Conservation (phyloP, 2,329 filamentous ascomycete genomes). For the Xylaria sp. region DNA sequence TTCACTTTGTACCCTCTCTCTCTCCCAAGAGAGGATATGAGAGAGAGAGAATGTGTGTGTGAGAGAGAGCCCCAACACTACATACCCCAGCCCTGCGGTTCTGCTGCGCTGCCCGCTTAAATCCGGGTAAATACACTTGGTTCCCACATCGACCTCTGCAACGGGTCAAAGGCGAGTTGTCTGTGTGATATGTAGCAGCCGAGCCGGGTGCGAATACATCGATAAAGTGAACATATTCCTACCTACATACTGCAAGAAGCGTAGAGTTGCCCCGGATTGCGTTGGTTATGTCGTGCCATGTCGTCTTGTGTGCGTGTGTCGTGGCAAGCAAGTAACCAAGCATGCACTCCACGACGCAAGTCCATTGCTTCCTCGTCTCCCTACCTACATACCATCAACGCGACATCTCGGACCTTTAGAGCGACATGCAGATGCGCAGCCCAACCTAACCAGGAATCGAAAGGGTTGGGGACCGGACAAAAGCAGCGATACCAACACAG, state of each 20-base stretch:
- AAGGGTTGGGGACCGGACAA: slow-evolving; percentile 8
- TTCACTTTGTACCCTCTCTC: no score
- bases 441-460: slow-evolving; percentile 10
- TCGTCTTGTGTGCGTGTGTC: background rate
- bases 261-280: background rate
- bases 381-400: slow-evolving; percentile 9
- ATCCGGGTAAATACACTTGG: slow-evolving; percentile 32
- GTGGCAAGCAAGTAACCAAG: slow-evolving; percentile 5
- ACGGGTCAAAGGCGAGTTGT: slow-evolving; percentile 21
- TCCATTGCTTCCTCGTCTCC: background rate
- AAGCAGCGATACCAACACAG: slow-evolving; percentile 17
- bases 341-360: slow-evolving; percentile 30
- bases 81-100: slow-evolving; percentile 15
- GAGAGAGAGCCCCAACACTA: background rate
- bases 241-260: background rate
- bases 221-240: background rate
- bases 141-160: slow-evolving; percentile 17
- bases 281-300: no score
- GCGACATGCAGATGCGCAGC: slow-evolving; percentile 17
- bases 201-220: slow-evolving; percentile 2
- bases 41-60: no score
- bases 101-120: slow-evolving; percentile 29
- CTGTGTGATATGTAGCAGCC: slow-evolving; percentile 16
- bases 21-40: no score
- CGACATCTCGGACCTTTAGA: slow-evolving; percentile 16